These are phyloP conservation scores for Liquidambar formosana DNA, from an alignment of 164 flowering plant genomes.

Conservation along the genomic window DNA sequence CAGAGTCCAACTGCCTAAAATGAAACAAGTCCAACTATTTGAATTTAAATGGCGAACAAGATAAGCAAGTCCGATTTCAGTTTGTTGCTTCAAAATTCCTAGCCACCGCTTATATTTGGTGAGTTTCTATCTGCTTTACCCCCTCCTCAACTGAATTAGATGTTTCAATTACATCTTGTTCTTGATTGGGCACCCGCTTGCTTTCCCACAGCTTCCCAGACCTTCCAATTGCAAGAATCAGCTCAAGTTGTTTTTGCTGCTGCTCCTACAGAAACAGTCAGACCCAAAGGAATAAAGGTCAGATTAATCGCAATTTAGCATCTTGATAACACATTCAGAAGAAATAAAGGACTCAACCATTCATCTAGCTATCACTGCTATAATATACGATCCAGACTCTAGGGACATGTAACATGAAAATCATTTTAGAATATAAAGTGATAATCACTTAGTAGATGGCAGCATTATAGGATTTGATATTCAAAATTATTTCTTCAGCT, in stretches of 20 bases:
- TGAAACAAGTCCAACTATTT: background rate
- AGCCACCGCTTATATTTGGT: slow-evolving; percentile 16
- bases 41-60: no score
- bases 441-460: no score
- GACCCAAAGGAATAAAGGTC: background rate
- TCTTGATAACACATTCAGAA: background rate
- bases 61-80: background rate
- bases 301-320: background rate
- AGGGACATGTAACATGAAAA: no score
- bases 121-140: slow-evolving; percentile 23
- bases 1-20: background rate
- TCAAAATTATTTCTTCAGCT: no score
- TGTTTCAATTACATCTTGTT: slow-evolving; percentile 11
- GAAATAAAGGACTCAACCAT: background rate
- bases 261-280: slow-evolving; percentile 55
- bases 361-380: background rate
- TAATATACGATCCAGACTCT: background rate
- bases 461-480: no score
- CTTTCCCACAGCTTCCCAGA: slow-evolving; percentile 49
- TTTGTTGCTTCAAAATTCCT: slow-evolving; percentile 7
- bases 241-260: slow-evolving; percentile 81
- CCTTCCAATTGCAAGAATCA: slow-evolving; percentile 74
- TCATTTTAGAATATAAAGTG: no score
- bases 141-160: slow-evolving; percentile 19
- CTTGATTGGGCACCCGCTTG: slow-evolving; percentile 26